Base-by-base conservation (phyloP, 257 asterid species). In the Solanum arcanum region DNA sequence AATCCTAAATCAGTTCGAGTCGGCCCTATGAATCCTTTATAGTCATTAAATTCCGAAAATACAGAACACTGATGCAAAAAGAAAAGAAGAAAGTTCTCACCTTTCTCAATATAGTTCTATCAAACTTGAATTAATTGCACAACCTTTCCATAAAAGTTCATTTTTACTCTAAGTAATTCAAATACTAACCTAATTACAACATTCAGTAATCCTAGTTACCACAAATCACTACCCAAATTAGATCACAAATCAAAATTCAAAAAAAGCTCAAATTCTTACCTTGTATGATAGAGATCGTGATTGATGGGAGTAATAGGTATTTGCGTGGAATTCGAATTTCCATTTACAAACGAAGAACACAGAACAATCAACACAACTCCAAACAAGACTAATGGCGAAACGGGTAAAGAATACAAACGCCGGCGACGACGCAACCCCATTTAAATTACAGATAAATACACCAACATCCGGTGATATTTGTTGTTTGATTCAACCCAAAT, bases 211-310 rank as follows among this genome's bases (percentile, higher is more conserved):
- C 64, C 16, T 12, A n/a, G 13, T 42, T 21, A 37, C 47, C 18
- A 74, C 31, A 74, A 9, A 74, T 74, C 81, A 76, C 59, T 76
- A 76, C 56, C 60, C 60, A 76, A 42, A 42, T 23, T 23, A 29
- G 83, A 76, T 76, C 83, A 76, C 20, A 47, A 68, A 86, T 70
- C n/a, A 2, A 86, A 86, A 86, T 10, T 7, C 23, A 23, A 33
- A 20, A 46, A 49, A 70, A 12, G 23, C 23, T 35, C 4, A 18
- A 27, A 76, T 20, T 2, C 11, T 39, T 66, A 94, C 99, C 99
- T 94, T 86, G 98, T 91, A 86, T 96, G 99, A 88, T 96, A 96
- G 87, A 96, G 98, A 93, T 96, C 98, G 89, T 85, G 94, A 91
- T 96, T 95, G 92, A 96, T 92, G 70, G 97, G 98, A 21, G 98